Base-by-base conservation (phyloP, 1,284 basidiomycete genomes). In the Ceratobasidium papillatum region DNA sequence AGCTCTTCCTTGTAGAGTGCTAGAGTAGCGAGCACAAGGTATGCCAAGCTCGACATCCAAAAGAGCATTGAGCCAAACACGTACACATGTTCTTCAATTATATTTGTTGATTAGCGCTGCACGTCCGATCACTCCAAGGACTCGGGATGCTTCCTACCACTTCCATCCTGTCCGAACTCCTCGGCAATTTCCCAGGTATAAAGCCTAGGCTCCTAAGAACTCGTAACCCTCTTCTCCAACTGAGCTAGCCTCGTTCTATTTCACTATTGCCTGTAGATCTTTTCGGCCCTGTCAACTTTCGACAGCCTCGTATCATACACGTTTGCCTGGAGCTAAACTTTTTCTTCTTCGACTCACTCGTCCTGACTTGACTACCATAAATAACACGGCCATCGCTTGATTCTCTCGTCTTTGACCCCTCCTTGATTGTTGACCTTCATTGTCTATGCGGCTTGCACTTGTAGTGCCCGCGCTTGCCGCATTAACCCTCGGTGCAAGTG, bases 201-300 rank as follows among this genome's bases (percentile, higher is more conserved):
- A 63, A 63, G 11, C 61, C 25, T 30, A 30, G 61, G 56, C 56
- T 59, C 41, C n/a, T 12, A 41, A 11, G 11, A 38, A 61, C 12
- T 27, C 41, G 17, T 36, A 14, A 45, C 36, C 41, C 41, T n/a
- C 41, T 47, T 43, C n/a, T 62, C 17, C 25, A 27, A 25, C 25
- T 34, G 58, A 63, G 41, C 41, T 63, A 63, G 61, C 38, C 61
- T 63, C 61, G 22, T 45, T 45, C n/a, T 56, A n/a, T 59, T 59
- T 59, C 12, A 38, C 32, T 19, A 30, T 9, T 19, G 11, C 17
- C 32, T 12, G 41, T 27, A 63, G 61, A 27, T 47, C 27, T 47
- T 47, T 45, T 47, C 61, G 41, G n/a, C 43, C 30, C 43, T 32
- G 43, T 19, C 25, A n/a, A 19, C 14, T 25, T 63, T 19, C 41